Conservation (phyloP, 2,329 filamentous ascomycete genomes). For the Xylariales sp. region DNA sequence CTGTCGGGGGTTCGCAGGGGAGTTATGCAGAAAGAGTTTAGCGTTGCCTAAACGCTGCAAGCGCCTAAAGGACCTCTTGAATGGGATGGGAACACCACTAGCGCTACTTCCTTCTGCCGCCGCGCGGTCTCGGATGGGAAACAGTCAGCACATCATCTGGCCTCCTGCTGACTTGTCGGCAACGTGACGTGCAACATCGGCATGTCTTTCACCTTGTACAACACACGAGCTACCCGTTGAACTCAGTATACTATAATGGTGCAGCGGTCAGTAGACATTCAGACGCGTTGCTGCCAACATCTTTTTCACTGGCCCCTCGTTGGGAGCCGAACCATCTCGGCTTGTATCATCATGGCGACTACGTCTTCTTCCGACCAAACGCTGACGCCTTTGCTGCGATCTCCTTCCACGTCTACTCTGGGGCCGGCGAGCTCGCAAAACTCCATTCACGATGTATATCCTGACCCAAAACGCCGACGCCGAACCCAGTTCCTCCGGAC, state of each 20-base stretch:
- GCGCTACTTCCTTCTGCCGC: too few relatives aligned
- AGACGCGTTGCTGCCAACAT: too few relatives aligned
- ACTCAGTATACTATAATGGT: too few relatives aligned
- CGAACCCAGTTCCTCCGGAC: slow-evolving; percentile 28
- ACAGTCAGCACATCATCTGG: slow-evolving; percentile 1
- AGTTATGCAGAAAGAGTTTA: too few relatives aligned
- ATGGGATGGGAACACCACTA: too few relatives aligned
- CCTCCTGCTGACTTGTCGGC: neutral
- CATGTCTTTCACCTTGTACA: too few relatives aligned
- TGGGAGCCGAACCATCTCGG: too few relatives aligned
- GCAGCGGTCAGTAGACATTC: too few relatives aligned
- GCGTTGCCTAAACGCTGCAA: neutral
- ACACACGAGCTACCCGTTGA: too few relatives aligned
- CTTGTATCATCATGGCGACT: slow-evolving; percentile 17
- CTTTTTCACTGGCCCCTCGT: too few relatives aligned
- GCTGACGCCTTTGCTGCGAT: slow-evolving; percentile 22
- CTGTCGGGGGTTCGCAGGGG: neutral
- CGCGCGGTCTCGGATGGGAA: neutral
- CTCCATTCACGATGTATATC: slow-evolving; percentile 22
- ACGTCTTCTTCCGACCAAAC: slow-evolving; percentile 16
- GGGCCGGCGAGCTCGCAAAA: slow-evolving; percentile 22
- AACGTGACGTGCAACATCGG: too few relatives aligned
- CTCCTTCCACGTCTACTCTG: slow-evolving; percentile 24
- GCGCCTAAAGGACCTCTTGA: too few relatives aligned
- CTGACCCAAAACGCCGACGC: slow-evolving; percentile 16